phyloP scores from a whole-genome alignment of 768 basidiomycete genomes.

The Panaeolus cyanescens region DNA sequence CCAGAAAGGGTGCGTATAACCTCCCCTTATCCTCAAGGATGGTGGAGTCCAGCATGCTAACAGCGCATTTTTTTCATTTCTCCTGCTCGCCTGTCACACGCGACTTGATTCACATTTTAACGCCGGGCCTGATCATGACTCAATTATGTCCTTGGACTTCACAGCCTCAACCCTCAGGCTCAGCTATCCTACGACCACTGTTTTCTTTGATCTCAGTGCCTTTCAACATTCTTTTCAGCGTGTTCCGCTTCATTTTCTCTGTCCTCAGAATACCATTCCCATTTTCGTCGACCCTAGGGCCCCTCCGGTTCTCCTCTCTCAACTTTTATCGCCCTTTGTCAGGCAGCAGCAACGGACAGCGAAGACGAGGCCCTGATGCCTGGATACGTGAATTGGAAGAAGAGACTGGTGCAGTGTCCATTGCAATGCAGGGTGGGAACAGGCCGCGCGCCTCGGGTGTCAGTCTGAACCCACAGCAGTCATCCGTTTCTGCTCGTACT shows the following conservation, averaged over 20 bases:
- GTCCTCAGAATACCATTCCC: slow-evolving; percentile 71
- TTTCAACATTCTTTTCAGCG: slow-evolving; percentile 54
- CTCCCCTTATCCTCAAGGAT: slow-evolving; percentile 6
- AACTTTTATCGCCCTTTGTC: slow-evolving; percentile 43
- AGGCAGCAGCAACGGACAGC: slow-evolving; percentile 21
- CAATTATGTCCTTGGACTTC: slow-evolving; percentile 5
- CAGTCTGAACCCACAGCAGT: slow-evolving; percentile 23
- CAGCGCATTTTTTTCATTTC: neutral
- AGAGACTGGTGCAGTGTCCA: slow-evolving; percentile 74
- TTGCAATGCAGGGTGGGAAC: slow-evolving; percentile 34
- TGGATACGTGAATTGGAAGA: slow-evolving; percentile 85
- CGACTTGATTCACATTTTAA: neutral
- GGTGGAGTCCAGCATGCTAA: neutral
- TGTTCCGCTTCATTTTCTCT: slow-evolving; percentile 68
- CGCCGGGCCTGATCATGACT: slow-evolving; percentile 11
- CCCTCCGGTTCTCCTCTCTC: slow-evolving; percentile 50
- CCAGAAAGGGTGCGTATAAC: slow-evolving; percentile 14
- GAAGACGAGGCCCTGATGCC: slow-evolving; percentile 63
- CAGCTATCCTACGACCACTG: slow-evolving; percentile 35
- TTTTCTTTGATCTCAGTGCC: slow-evolving; percentile 59
- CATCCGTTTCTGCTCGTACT: slow-evolving; percentile 35
- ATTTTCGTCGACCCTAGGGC: slow-evolving; percentile 13
- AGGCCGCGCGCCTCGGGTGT: neutral
- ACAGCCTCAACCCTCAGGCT: slow-evolving; percentile 15
- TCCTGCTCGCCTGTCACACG: neutral